Percentiles rank a stretch among this genome's conserved stretches.
Conservation (phyloP, 495 filamentous ascomycete species). For the Podospora tetraspora region DNA sequence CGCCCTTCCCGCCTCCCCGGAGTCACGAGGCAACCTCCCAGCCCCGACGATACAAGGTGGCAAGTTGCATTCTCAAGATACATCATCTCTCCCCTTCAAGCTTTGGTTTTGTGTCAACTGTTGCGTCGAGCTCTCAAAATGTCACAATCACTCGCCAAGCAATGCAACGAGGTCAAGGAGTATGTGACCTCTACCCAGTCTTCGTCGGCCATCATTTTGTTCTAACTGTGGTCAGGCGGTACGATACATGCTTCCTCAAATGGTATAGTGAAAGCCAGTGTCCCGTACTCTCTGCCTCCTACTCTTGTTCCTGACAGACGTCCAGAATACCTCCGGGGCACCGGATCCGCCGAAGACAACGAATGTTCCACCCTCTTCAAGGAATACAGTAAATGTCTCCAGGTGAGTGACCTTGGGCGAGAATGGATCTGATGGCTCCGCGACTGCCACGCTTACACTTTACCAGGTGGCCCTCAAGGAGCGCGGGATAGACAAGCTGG, state of each 20-base stretch:
- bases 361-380: slow-evolving; percentile 82
- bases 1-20: not conserved
- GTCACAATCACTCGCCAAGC: slow-evolving; percentile 53
- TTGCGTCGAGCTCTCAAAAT: slow-evolving; percentile 29
- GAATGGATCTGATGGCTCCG: not conserved
- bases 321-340: slow-evolving; percentile 78
- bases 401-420: slow-evolving; percentile 44
- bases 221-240: slow-evolving; percentile 52
- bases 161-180: slow-evolving; percentile 91
- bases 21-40: not conserved
- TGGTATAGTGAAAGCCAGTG: slow-evolving; percentile 92
- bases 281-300: not conserved
- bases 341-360: slow-evolving; percentile 60
- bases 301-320: slow-evolving; percentile 11
- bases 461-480: slow-evolving; percentile 72
- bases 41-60: not conserved
- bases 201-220: too few species aligned
- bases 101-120: not conserved
- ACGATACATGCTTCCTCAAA: slow-evolving; percentile 89
- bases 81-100: not conserved
- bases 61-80: not conserved
- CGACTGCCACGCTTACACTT: too few species aligned
- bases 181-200: too few species aligned
- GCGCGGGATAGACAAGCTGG: slow-evolving; percentile 76
- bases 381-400: slow-evolving; percentile 76